phyloP scores from a whole-genome alignment of 352 stramenopile species.

The Hyphochytrium catenoides region DNA sequence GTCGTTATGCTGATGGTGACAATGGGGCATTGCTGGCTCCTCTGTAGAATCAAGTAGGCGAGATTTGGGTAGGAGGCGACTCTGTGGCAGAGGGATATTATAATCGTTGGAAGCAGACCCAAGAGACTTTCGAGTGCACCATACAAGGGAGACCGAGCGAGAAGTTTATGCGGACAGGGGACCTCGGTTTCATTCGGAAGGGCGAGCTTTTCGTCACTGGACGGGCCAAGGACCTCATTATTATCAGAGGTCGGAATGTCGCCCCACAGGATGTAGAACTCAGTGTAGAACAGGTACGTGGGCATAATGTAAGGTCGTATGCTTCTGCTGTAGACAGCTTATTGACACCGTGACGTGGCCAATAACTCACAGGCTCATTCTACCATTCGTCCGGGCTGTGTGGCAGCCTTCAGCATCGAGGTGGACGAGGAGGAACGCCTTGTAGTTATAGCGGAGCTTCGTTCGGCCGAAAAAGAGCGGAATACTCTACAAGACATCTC shows the following conservation, averaged over 20 bases:
- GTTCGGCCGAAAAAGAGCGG: constrained; percentile 22
- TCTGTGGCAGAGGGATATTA: constrained; percentile 42
- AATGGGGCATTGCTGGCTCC: neutral
- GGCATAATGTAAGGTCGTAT: too few relatives aligned
- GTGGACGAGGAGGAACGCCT: constrained; percentile 42
- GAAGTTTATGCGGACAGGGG: constrained; percentile 24
- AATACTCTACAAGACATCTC: constrained; percentile 18
- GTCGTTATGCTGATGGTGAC: neutral
- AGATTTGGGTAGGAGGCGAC: constrained; percentile 76
- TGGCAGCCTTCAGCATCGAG: constrained; percentile 45
- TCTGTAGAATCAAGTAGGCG: constrained; percentile 36
- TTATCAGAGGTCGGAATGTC: constrained; percentile 49
- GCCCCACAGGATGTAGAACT: constrained; percentile 40
- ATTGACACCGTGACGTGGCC: too few relatives aligned
- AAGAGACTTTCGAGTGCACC: constrained; percentile 32
- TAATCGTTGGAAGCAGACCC: constrained; percentile 30
- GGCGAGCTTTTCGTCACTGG: constrained; percentile 43
- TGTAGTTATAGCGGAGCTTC: constrained; percentile 44
- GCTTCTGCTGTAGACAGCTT: too few relatives aligned
- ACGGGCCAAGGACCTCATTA: constrained; percentile 51
- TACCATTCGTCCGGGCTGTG: constrained; percentile 35
- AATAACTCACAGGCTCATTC: too few relatives aligned
- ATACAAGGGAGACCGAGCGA: constrained; percentile 12
- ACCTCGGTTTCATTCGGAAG: constrained; percentile 38
- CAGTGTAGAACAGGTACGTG: neutral